Evolutionary conservation across 208 protist species (phyloP), one percentile per base, ranked within the genome.

Genomic region (Porcisia hertigi): DNA sequence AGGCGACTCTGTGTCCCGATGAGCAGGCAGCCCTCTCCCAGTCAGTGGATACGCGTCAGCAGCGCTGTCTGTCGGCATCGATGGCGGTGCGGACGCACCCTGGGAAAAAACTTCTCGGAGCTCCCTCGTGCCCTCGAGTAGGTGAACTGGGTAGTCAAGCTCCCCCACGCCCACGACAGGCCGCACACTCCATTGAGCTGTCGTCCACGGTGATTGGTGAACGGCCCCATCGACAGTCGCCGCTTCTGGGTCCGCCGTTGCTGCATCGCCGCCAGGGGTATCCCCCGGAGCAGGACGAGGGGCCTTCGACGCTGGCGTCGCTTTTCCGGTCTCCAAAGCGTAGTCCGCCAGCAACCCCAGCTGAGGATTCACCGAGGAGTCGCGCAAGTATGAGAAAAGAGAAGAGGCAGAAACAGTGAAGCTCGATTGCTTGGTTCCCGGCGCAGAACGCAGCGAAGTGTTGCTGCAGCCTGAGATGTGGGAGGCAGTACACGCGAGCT

Each of bases 311-410:
- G 64, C 64, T n/a, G 11, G 20, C 39, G 69, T 30, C 30, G 30
- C 25, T 39, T 47, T 72, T 11, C 30, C 69, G 2, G 69, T 69
- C 25, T 54, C 70, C 25, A 4, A 14, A 12, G 64, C 53, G 54
- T 71, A 80, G 12, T 52, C 60, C 1, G 60, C 53, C 25, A 65
- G 41, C 30, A 71, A 55, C 36, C 43, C 63, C 16, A 57, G 3
- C 36, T 71, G 76, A 14, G 69, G 47, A 25, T 75, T 71, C 1
- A 71, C 62, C 45, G 63, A 34, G 64, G 23, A 36, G 54, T 75
- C 64, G 62, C 52, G 69, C 9, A 80, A 58, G 25, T 47, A 55
- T 23, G 25, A 16, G 18, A 70, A 80, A 20, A 80, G 70, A 16
- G 34, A 30, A 20, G 76, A 60, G 3, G 70, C 69, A 55, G 62